These are phyloP conservation scores for Mucor circinelloides DNA, from an alignment of 371 early-diverging fungal species.

Conservation along the genomic window DNA sequence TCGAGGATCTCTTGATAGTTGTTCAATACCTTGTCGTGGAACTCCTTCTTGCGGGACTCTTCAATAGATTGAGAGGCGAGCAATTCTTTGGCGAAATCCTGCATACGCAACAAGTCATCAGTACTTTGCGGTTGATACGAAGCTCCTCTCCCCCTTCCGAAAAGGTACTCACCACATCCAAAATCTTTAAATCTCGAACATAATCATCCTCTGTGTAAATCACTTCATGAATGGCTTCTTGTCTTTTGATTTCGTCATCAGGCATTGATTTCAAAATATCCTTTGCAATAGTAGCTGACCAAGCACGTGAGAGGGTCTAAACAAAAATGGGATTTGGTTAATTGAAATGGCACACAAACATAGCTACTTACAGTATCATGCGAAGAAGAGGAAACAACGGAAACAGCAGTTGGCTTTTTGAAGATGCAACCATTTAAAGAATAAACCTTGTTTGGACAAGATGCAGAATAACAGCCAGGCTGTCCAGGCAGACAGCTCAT, in stretches of 20 bases:
- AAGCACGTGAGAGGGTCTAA: conserved; percentile 56
- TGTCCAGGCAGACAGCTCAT: conserved; percentile 34
- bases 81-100: conserved; percentile 39
- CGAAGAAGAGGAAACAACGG: conserved; percentile 34
- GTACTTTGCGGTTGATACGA: background rate
- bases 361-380: conserved; percentile 41
- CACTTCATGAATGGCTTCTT: conserved; percentile 92
- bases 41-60: conserved; percentile 57
- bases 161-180: conserved; percentile 34
- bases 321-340: background rate
- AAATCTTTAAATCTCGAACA: conserved; percentile 70
- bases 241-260: conserved; percentile 80
- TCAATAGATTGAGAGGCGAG: conserved; percentile 56
- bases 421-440: conserved; percentile 2
- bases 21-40: conserved; percentile 79
- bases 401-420: conserved; percentile 13
- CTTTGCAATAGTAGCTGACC: conserved; percentile 75
- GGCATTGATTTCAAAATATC: conserved; percentile 76
- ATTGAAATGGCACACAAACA: background rate
- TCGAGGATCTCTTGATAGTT: conserved; percentile 77
- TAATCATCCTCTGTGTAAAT: conserved; percentile 92
- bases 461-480: conserved; percentile 45
- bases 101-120: background rate
- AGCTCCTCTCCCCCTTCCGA: background rate
- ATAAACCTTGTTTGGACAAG: conserved; percentile 37